Base-by-base conservation (phyloP, 2,329 filamentous ascomycete species). In the Didymella pinodella region DNA sequence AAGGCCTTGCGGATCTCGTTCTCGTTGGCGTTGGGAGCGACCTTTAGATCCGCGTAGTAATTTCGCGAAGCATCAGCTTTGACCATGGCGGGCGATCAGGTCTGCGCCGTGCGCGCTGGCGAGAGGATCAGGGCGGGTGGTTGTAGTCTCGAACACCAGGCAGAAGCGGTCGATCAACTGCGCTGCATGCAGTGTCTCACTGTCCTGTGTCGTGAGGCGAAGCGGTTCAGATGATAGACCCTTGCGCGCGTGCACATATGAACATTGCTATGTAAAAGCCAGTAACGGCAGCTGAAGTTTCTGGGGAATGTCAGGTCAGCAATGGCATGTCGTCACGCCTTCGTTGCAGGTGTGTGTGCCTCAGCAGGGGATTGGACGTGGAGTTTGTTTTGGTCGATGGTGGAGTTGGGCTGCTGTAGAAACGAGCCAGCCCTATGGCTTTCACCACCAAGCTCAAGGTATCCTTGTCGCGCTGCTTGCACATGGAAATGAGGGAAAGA, bases 1-100 rank as follows among this genome's bases (percentile, higher is more conserved):
- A 93, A 97, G 70, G 93, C 90, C 77, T 90, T 95, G 80, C 92
- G 94, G 74, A 96, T 88, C 40, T 95, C 91, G 29, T 88, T 85
- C 43, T 87, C 79, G 65, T 90, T 87, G 52, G 91, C 91, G 68
- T 84, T 85, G 11, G 85, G 80, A 2, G 86, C 77, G 55, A 97
- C 79, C 64, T 91, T 91, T 54, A 97, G 83, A 79, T 96, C 92
- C 62, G 88, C 89, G 79, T 97, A 96, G 78, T 95, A 95, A 78
- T 96, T 90, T 69, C 87, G 86, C 67, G 83, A 85, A 64, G 85
- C 82, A 74, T 91, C 89, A 67, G 83, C 81, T 78, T 89, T 89
- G 68, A 86, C 87, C 89, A 91, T 91, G 67, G 54, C 58, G 59
- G 61, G 56, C 56, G 50, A 43, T 49, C 41, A 34, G 22, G 56